These are phyloP conservation scores for Gracilariopsis chorda DNA, from an alignment of 23 red algal genomes.

Conservation along the genomic window DNA sequence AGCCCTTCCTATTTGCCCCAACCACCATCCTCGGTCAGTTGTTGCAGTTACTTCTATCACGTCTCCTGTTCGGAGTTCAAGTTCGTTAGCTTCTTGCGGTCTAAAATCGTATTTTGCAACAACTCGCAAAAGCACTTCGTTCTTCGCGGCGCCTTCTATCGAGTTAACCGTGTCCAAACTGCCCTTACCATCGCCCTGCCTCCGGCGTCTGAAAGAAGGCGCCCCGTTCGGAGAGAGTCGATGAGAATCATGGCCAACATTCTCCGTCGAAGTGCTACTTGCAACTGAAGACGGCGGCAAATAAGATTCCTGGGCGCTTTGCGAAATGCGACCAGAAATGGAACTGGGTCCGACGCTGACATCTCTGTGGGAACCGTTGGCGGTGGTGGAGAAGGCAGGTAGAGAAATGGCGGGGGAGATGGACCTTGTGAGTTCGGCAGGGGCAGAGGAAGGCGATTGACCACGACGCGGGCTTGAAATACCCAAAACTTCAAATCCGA, in stretches of 20 bases:
- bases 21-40: conserved; percentile 70
- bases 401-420: background rate
- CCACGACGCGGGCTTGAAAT: conserved; percentile 43
- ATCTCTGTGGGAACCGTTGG: conserved; percentile 17
- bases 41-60: conserved; percentile 58
- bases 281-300: conserved; percentile 41
- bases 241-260: conserved; percentile 1
- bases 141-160: background rate
- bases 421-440: conserved; percentile 1
- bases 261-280: conserved; percentile 61
- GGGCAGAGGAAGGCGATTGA: conserved; percentile 31
- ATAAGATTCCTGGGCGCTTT: background rate
- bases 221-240: background rate
- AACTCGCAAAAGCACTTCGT: conserved; percentile 39
- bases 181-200: conserved; percentile 21
- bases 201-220: background rate
- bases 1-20: conserved; percentile 13
- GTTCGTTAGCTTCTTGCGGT: conserved; percentile 60
- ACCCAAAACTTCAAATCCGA: conserved; percentile 5
- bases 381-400: background rate
- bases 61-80: conserved; percentile 50
- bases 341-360: background rate
- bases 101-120: conserved; percentile 68
- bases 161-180: conserved; percentile 50
- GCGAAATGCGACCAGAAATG: background rate